These are phyloP conservation scores for Amniculicola lignicola DNA, from an alignment of 495 filamentous ascomycete genomes.

Conservation along the genomic window DNA sequence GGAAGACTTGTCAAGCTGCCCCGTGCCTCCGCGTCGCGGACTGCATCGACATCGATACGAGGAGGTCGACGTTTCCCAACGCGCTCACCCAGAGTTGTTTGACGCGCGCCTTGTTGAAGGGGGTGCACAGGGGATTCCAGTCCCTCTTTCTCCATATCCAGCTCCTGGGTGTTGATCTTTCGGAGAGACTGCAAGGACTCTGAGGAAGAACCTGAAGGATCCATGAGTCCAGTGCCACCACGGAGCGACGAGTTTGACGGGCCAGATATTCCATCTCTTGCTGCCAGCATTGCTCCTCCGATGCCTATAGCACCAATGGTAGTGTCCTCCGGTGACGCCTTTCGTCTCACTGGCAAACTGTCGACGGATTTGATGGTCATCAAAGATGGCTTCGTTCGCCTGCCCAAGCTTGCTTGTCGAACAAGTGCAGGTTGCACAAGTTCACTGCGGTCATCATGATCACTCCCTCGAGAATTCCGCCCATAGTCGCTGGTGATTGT, in stretches of 20 bases:
- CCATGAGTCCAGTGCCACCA: constrained; percentile 38
- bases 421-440: constrained; percentile 51
- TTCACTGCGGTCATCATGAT: constrained; percentile 58
- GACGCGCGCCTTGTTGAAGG: constrained; percentile 25
- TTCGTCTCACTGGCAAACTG: constrained; percentile 29
- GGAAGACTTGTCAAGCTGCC: constrained; percentile 88
- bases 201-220: constrained; percentile 37
- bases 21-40: constrained; percentile 72
- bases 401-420: constrained; percentile 73
- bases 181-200: constrained; percentile 30
- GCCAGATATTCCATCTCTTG: constrained; percentile 23
- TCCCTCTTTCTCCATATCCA: constrained; percentile 21
- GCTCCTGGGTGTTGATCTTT: constrained; percentile 15
- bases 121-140: constrained; percentile 26
- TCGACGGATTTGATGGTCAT: constrained; percentile 56
- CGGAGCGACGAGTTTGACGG: constrained; percentile 16
- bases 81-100: constrained; percentile 38
- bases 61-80: constrained; percentile 61
- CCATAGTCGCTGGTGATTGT: constrained; percentile 35
- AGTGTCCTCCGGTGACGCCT: constrained; percentile 37
- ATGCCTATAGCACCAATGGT: constrained; percentile 22
- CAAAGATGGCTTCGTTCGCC: constrained; percentile 67
- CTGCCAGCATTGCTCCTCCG: constrained; percentile 26
- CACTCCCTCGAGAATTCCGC: constrained; percentile 42
- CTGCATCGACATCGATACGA: constrained; percentile 72